Percentiles rank a stretch among this genome's conserved stretches.
These are phyloP conservation scores for Laguncularia racemosa DNA, from an alignment of 345 rosid species.

Conservation along the genomic window DNA sequence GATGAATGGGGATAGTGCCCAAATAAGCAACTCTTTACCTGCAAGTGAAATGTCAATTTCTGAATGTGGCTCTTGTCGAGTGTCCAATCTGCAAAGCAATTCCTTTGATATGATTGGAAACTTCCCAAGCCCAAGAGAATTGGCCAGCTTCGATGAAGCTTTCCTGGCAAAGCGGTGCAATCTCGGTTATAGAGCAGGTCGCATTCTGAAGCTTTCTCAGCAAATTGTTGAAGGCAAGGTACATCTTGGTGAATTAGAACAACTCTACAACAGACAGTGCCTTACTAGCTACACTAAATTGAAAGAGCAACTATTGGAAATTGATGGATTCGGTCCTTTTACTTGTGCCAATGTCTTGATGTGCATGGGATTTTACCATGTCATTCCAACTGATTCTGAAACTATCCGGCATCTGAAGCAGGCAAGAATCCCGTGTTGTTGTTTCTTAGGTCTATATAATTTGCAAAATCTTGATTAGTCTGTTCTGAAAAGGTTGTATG, in stretches of 20 bases:
- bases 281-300: conserved; percentile 18
- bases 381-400: conserved; percentile 45
- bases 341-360: conserved; percentile 42
- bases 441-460: not conserved
- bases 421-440: conserved; percentile 14
- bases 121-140: conserved; percentile 41
- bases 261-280: conserved; percentile 16
- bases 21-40: not conserved
- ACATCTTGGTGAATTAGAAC: conserved; percentile 28
- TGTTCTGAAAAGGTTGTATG: not conserved
- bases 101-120: conserved; percentile 14
- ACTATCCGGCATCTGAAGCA: conserved; percentile 43
- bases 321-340: conserved; percentile 51
- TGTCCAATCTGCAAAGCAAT: not conserved
- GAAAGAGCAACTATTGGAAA: conserved; percentile 21
- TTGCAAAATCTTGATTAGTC: not conserved
- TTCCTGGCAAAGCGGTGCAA: conserved; percentile 39
- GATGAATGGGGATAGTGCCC: conserved; percentile 2
- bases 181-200: conserved; percentile 41
- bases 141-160: conserved; percentile 34
- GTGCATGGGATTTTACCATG: conserved; percentile 51
- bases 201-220: conserved; percentile 35
- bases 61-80: conserved; percentile 8
- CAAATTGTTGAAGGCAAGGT: conserved; percentile 36
- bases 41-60: not conserved